These are phyloP conservation scores for Lathyrus sativus DNA, from an alignment of 306 rosid genomes.

Conservation along the genomic window DNA sequence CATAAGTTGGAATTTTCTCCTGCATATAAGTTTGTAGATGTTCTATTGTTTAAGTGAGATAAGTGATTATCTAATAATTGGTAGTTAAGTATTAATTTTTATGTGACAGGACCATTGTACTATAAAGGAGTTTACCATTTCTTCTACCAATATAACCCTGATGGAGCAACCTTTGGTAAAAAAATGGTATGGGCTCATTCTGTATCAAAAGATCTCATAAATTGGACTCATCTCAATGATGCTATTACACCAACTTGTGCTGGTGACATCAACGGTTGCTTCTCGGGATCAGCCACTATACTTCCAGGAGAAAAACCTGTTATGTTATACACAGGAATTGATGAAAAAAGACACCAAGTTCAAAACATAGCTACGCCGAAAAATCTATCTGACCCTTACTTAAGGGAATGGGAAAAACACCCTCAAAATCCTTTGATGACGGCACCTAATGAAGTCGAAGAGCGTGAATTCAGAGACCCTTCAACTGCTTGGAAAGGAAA, in stretches of 20 bases:
- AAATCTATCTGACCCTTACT: slow-evolving; percentile 50
- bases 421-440: slow-evolving; percentile 53
- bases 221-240: slow-evolving; percentile 13
- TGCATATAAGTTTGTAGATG: no score
- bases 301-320: slow-evolving; percentile 40
- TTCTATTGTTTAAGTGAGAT: no score
- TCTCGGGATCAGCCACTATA: slow-evolving; percentile 60
- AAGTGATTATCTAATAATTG: not conserved
- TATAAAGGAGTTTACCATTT: slow-evolving; percentile 59
- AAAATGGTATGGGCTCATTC: slow-evolving; percentile 62
- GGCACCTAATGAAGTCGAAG: slow-evolving; percentile 43
- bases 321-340: slow-evolving; percentile 53
- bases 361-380: slow-evolving; percentile 52
- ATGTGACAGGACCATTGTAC: slow-evolving; percentile 52
- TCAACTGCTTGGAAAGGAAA: slow-evolving; percentile 61
- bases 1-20: no score
- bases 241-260: slow-evolving; percentile 13
- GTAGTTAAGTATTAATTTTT: not conserved
- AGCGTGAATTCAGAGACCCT: slow-evolving; percentile 53
- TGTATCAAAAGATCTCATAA: slow-evolving; percentile 41
- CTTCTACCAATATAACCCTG: slow-evolving; percentile 60
- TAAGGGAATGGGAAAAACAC: slow-evolving; percentile 54
- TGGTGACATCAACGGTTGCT: slow-evolving; percentile 53
- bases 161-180: slow-evolving; percentile 47
- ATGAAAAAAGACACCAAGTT: slow-evolving; percentile 42